Base-by-base conservation (phyloP, 164 flowering plant genomes). In the Hamamelis virginiana region DNA sequence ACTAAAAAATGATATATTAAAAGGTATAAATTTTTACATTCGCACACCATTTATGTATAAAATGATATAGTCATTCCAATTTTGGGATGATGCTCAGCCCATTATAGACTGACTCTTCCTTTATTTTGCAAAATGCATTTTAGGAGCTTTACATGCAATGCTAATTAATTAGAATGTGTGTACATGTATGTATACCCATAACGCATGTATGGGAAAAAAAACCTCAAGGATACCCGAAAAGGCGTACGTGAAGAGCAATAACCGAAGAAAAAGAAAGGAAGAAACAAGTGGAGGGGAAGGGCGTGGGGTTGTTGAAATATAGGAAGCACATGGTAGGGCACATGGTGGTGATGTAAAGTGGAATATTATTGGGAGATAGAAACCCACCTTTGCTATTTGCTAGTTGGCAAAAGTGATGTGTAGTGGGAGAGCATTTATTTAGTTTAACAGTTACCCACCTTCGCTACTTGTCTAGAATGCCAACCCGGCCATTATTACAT, bases 291-390 rank as follows among this genome's bases (percentile, higher is more conserved):
- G 66, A 22, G 9, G 66, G 23, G 16, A 9, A 23, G 50, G 8
- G 4, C 9, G 65, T 16, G 47, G 44, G 38, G 41, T 6, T 33
- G 41, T 6, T 2, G 6, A 26, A 13, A 26, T 2, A 5, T 58
- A 58, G 28, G 19, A n/a, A 62, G 47, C 66, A 63, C 66, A 63
- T 63, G 66, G 66, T 63, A 63, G 66, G 66, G 66, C 51, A 45
- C 13, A 9, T 63, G 5, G 5, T 4, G 27, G 52, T 59, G 45
- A 59, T 55, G 59, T 55, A 55, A 59, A 59, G 45, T 59, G 45
- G 44, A n/a, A n/a, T n/a, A 50, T 50, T 50, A n/a, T 50, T 50
- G 18, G 53, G 53, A 55, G 8, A 21, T 55, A 58, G 41, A 28
- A 58, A 58, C 62, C 48, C 28, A 44, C 25, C n/a, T 41, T n/a